Percentiles rank a stretch among this genome's conserved stretches.
Conservation (phyloP, 306 rosid genomes). For the Urtica urens region DNA sequence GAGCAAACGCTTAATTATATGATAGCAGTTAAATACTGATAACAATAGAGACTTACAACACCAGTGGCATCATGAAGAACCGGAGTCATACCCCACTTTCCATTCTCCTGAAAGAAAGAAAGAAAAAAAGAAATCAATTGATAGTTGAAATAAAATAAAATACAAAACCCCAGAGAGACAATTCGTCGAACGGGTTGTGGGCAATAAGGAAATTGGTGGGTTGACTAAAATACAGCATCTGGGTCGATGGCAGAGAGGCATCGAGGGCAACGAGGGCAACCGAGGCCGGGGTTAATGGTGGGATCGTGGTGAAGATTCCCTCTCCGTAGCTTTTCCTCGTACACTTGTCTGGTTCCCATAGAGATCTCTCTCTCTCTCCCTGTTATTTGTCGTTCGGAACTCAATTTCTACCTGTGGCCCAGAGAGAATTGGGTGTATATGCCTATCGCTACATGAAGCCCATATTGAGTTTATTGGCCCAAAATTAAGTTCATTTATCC, state of each 20-base stretch:
- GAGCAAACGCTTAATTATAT: too few species aligned
- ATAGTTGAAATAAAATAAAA: background rate
- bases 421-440: too few species aligned
- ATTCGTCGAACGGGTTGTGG: conserved; percentile 12
- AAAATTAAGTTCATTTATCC: too few species aligned
- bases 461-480: too few species aligned
- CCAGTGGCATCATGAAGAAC: conserved; percentile 67
- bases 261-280: conserved; percentile 83
- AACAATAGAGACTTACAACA: conserved; percentile 40
- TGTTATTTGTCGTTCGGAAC: background rate
- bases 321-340: conserved; percentile 63
- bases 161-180: background rate
- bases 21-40: background rate
- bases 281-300: conserved; percentile 83
- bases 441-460: too few species aligned
- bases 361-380: background rate
- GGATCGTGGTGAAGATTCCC: conserved; percentile 79
- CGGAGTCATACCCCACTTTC: conserved; percentile 73
- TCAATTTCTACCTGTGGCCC: too few species aligned
- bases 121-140: background rate
- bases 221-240: conserved; percentile 24
- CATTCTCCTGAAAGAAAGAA: conserved; percentile 35
- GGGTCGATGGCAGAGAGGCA: conserved; percentile 70
- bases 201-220: background rate
- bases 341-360: conserved; percentile 85